Evolutionary conservation across 2,329 filamentous ascomycete genomes (phyloP).

Genomic region (Colletotrichum truncatum): DNA sequence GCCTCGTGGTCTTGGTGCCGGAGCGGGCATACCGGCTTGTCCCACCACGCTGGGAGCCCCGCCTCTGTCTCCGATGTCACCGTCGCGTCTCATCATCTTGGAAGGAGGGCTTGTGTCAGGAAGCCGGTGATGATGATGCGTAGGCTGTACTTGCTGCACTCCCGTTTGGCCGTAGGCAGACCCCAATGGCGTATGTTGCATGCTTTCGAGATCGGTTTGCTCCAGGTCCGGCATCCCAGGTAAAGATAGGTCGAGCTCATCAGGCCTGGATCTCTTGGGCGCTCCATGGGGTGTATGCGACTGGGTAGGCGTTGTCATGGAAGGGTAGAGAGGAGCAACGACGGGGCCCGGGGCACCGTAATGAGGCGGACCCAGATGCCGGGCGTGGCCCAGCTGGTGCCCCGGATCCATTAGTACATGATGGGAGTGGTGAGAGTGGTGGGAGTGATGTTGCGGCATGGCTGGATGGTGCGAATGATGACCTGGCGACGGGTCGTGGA

Average conservation of each 20-base stretch:
- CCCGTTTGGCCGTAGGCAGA: slow-evolving; percentile 58
- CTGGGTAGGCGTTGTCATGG: slow-evolving; percentile 52
- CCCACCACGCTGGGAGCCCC: slow-evolving; percentile 87
- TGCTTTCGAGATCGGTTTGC: slow-evolving; percentile 63
- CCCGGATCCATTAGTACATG: slow-evolving; percentile 64
- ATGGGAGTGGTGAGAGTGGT: slow-evolving; percentile 58
- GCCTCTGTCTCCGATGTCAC: slow-evolving; percentile 62
- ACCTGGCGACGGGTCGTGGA: slow-evolving; percentile 54
- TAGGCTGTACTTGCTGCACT: slow-evolving; percentile 55
- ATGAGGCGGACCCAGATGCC: slow-evolving; percentile 61
- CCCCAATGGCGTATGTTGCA: slow-evolving; percentile 63
- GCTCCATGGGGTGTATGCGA: slow-evolving; percentile 38
- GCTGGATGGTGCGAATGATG: slow-evolving; percentile 51
- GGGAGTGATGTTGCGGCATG: slow-evolving; percentile 53
- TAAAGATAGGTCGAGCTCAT: slow-evolving; percentile 67
- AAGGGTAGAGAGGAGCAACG: slow-evolving; percentile 61
- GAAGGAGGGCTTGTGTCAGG: slow-evolving; percentile 77
- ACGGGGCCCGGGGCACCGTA: slow-evolving; percentile 60
- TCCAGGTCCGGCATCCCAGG: slow-evolving; percentile 61
- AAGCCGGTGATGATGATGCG: slow-evolving; percentile 84
- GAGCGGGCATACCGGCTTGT: slow-evolving; percentile 85
- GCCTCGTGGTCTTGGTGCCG: slow-evolving; percentile 81
- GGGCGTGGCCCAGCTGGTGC: slow-evolving; percentile 59
- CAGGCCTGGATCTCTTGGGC: slow-evolving; percentile 64
- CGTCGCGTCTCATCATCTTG: slow-evolving; percentile 72